These are phyloP conservation scores for Botrytis paeoniae DNA, from an alignment of 2,329 filamentous ascomycete genomes.

Conservation along the genomic window DNA sequence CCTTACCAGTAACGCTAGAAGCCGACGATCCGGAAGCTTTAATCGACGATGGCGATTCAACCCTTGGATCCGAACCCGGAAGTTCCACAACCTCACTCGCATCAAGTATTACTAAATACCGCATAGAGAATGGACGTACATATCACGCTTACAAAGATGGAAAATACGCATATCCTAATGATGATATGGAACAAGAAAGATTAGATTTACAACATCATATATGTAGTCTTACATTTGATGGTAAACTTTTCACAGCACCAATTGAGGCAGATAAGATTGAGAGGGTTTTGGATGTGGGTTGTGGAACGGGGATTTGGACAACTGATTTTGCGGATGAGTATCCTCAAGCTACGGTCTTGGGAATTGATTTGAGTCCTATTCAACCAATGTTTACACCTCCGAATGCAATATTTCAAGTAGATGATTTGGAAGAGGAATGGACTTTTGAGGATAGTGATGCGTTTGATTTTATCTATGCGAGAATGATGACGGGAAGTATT, in stretches of 20 bases:
- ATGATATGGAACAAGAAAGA: slow-evolving; percentile 57
- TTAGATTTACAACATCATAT: slow-evolving; percentile 29
- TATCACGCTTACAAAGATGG: slow-evolving; percentile 39
- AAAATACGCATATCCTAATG: slow-evolving; percentile 48
- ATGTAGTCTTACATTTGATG: slow-evolving; percentile 8
- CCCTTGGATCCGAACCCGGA: slow-evolving; percentile 8
- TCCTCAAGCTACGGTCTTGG: slow-evolving; percentile 11
- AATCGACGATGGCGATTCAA: slow-evolving; percentile 2
- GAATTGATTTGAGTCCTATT: slow-evolving; percentile 29
- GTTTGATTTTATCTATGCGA: slow-evolving; percentile 27
- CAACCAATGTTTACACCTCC: slow-evolving; percentile 48
- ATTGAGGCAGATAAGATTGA: neutral
- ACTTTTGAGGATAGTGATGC: slow-evolving; percentile 39
- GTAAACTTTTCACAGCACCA: neutral
- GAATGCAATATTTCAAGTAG: slow-evolving; percentile 55
- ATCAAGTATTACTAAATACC: slow-evolving; percentile 40
- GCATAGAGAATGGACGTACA: slow-evolving; percentile 41
- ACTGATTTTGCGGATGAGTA: slow-evolving; percentile 18
- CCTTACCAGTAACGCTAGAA: slow-evolving; percentile 9
- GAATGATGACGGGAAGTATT: slow-evolving; percentile 17
- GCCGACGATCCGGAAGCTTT: slow-evolving; percentile 1
- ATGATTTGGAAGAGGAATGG: slow-evolving; percentile 58
- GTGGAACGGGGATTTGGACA: slow-evolving; percentile 18
- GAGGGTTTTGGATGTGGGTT: slow-evolving; percentile 15
- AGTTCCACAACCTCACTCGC: slow-evolving; percentile 24